A percentile compares a stretch with the other conserved stretches of the same genome.
Evolutionary conservation across 768 basidiomycete genomes (phyloP).

Genomic region (Tricholoma hemisulphureum): DNA sequence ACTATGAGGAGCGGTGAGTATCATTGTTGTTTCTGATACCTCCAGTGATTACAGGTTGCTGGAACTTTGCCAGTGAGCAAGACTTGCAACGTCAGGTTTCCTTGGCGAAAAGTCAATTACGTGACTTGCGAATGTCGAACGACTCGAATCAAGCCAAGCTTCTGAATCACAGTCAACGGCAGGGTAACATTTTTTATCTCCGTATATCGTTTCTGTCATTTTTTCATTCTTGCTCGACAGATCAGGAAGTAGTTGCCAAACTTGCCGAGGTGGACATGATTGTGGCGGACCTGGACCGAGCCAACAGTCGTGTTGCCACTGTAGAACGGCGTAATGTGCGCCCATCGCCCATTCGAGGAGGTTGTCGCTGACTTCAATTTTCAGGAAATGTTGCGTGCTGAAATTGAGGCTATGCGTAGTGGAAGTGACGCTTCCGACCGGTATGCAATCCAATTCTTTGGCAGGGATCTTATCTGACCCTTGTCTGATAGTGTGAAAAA

Average conservation of each 20-base stretch:
- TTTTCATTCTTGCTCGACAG: conserved; percentile 35
- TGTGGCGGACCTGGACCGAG: conserved; percentile 88
- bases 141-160: conserved; percentile 93
- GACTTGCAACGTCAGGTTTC: conserved; percentile 90
- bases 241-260: conserved; percentile 89
- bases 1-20: conserved; percentile 90
- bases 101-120: conserved; percentile 84
- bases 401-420: conserved; percentile 86
- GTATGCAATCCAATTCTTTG: conserved; percentile 41
- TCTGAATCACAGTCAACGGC: conserved; percentile 85
- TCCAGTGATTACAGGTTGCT: background rate
- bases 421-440: conserved; percentile 69
- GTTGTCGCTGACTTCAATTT: background rate
- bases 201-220: background rate
- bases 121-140: conserved; percentile 86
- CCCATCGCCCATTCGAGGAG: conserved; percentile 2
- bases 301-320: conserved; percentile 89
- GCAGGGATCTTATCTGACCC: background rate
- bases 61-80: conserved; percentile 63
- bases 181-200: conserved; percentile 56
- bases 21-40: background rate
- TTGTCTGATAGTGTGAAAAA: conserved; percentile 53
- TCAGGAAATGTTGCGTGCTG: conserved; percentile 91
- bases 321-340: conserved; percentile 91
- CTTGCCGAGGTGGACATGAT: conserved; percentile 95